Evolutionary conservation across 352 stramenopile genomes (phyloP).

Genomic region (Globisporangium yorkense): DNA sequence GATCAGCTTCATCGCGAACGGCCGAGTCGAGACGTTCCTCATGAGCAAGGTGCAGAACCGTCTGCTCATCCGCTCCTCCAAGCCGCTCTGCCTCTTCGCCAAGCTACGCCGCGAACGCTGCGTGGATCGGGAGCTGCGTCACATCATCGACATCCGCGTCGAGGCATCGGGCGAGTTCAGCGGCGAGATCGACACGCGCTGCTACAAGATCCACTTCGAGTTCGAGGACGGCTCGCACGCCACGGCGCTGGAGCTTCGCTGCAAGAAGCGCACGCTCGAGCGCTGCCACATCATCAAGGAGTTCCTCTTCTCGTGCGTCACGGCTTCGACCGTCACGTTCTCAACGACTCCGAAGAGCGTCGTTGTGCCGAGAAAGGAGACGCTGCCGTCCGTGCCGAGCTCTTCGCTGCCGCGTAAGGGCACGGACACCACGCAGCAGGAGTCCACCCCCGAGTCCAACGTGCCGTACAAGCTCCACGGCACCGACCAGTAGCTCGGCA

Average conservation of each 20-base stretch:
- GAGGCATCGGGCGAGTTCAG: constrained; percentile 59
- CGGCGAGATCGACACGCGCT: constrained; percentile 58
- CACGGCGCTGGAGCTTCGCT: constrained; percentile 46
- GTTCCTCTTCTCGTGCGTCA: constrained; percentile 26
- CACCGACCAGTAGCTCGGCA: neutral
- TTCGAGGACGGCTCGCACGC: constrained; percentile 56
- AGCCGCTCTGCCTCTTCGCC: constrained; percentile 35
- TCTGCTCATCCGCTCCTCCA: constrained; percentile 40
- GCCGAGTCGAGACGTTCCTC: constrained; percentile 53
- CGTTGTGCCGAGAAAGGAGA: constrained; percentile 4
- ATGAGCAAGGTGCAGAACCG: constrained; percentile 39
- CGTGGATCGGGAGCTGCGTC: constrained; percentile 45
- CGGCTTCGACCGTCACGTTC: neutral
- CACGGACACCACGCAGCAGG: neutral
- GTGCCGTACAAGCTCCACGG: constrained; percentile 6
- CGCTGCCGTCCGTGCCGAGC: constrained; percentile 14
- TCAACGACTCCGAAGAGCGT: constrained; percentile 1
- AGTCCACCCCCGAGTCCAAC: constrained; percentile 1
- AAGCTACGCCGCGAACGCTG: constrained; percentile 28
- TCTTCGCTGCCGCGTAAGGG: constrained; percentile 17
- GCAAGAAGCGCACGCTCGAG: constrained; percentile 48
- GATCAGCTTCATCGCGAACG: constrained; percentile 38
- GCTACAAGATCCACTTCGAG: constrained; percentile 70
- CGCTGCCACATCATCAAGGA: constrained; percentile 54
- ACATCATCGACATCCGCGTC: constrained; percentile 57